These are phyloP conservation scores for Reticulascus tulasneorum DNA, from an alignment of 2,329 filamentous ascomycete genomes.

Conservation along the genomic window DNA sequence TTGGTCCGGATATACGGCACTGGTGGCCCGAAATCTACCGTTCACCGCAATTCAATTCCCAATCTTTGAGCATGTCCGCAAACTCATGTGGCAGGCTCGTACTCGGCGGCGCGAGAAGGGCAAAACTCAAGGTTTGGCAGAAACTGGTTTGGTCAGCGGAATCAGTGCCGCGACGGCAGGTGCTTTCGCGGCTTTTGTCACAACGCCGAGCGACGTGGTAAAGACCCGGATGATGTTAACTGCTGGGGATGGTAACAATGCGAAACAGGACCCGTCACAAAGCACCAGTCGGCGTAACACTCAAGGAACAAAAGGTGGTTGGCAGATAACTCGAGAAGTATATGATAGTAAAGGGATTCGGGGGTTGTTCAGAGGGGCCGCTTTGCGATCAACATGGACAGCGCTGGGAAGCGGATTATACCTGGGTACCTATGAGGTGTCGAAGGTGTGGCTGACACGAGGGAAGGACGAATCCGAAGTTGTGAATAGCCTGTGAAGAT, in stretches of 20 bases:
- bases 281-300: constrained; percentile 12
- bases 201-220: constrained; percentile 83
- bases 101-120: constrained; percentile 18
- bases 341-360: constrained; percentile 62
- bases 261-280: neutral
- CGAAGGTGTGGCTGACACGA: constrained; percentile 58
- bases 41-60: constrained; percentile 89
- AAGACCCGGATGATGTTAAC: constrained; percentile 87
- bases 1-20: constrained; percentile 70
- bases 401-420: constrained; percentile 80
- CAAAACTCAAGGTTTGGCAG: constrained; percentile 40
- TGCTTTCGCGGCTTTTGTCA: constrained; percentile 71
- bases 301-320: constrained; percentile 35
- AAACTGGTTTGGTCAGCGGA: constrained; percentile 69
- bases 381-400: constrained; percentile 74
- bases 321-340: constrained; percentile 62
- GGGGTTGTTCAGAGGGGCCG: constrained; percentile 74
- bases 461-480: constrained; percentile 38
- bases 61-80: constrained; percentile 70
- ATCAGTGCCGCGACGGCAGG: constrained; percentile 71
- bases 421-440: constrained; percentile 79
- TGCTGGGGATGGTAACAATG: constrained; percentile 35
- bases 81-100: constrained; percentile 40
- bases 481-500: constrained; percentile 22
- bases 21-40: constrained; percentile 78